Conservation (phyloP, 768 basidiomycete genomes). For the Mycena albidolilacea region DNA sequence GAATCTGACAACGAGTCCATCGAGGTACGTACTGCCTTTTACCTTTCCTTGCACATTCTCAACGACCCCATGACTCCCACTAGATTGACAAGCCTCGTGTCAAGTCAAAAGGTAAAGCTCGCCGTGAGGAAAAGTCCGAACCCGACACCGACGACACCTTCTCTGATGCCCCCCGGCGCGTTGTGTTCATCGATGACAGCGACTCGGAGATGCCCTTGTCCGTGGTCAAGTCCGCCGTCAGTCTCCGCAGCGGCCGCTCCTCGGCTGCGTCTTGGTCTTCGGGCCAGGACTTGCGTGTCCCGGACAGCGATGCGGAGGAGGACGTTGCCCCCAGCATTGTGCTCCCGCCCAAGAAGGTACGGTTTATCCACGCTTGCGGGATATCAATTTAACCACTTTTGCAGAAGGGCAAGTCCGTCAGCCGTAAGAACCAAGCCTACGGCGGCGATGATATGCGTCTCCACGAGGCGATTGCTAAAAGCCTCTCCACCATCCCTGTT, state of each 20-base stretch:
- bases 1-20: too few relatives aligned
- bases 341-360: background rate
- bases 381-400: background rate
- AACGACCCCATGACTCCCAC: too few relatives aligned
- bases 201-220: background rate
- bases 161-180: slow-evolving; percentile 1
- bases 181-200: slow-evolving; percentile 2
- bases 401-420: background rate
- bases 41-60: too few relatives aligned
- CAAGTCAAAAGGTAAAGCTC: background rate
- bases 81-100: too few relatives aligned
- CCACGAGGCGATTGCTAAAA: background rate
- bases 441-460: background rate
- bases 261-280: background rate
- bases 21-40: too few relatives aligned
- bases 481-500: background rate
- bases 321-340: background rate
- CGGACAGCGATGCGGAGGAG: background rate
- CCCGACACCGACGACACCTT: slow-evolving; percentile 7
- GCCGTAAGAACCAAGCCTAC: background rate
- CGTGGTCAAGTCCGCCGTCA: background rate
- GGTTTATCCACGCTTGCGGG: background rate
- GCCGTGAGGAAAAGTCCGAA: slow-evolving; percentile 1
- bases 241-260: background rate
- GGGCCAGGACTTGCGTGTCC: slow-evolving; percentile 1